phyloP scores from a whole-genome alignment of 2,329 filamentous ascomycete genomes.

The Talaromyces sp. region DNA sequence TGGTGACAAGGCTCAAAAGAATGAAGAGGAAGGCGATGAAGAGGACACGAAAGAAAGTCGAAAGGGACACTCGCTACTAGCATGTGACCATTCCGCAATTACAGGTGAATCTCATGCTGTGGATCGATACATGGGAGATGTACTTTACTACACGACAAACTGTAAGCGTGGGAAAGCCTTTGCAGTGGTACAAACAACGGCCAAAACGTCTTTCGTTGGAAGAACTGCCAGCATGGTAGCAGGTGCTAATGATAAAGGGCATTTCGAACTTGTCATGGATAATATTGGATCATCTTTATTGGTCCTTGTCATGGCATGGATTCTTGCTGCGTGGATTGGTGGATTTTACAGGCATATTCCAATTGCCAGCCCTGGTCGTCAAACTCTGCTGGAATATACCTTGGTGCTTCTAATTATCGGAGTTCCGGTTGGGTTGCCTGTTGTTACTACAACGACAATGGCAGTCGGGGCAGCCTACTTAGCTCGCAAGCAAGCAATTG shows the following conservation, averaged over 20 bases:
- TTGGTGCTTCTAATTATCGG: constrained; percentile 69
- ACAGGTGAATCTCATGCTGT: constrained; percentile 75
- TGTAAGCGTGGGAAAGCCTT: constrained; percentile 77
- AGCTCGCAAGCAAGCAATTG: constrained; percentile 71
- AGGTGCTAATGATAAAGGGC: constrained; percentile 68
- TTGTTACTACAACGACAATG: constrained; percentile 72
- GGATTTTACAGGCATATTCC: constrained; percentile 69
- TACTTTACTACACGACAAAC: constrained; percentile 71
- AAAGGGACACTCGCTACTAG: constrained; percentile 61
- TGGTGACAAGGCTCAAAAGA: constrained; percentile 13
- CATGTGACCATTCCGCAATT: constrained; percentile 74
- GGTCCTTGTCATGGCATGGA: constrained; percentile 71
- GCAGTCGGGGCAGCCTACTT: constrained; percentile 73
- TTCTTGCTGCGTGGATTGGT: constrained; percentile 69
- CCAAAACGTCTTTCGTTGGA: constrained; percentile 70
- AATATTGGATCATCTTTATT: constrained; percentile 69
- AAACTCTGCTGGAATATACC: constrained; percentile 64
- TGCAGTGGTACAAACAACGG: constrained; percentile 61
- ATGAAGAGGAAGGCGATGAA: constrained; percentile 16
- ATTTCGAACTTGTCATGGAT: constrained; percentile 80
- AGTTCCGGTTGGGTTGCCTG: constrained; percentile 75
- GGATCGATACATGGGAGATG: constrained; percentile 62
- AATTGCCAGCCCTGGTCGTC: constrained; percentile 50
- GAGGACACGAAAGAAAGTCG: constrained; percentile 16
- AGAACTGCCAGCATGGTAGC: constrained; percentile 68